These are phyloP conservation scores for Leucoagaricus sp. DNA, from an alignment of 1,284 basidiomycete species.

Conservation along the genomic window DNA sequence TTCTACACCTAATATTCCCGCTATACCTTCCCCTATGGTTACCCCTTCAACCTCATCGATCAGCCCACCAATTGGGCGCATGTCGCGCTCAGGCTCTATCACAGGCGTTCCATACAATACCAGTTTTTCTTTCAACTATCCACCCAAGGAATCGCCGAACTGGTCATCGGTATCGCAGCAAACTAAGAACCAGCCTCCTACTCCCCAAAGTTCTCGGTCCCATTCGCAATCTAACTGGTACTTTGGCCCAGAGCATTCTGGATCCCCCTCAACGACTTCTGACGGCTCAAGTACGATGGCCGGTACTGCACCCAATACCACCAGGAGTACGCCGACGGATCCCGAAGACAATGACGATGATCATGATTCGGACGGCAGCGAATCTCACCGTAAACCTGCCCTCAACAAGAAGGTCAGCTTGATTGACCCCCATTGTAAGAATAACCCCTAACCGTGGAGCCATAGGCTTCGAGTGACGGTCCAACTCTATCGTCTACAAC, in stretches of 20 bases:
- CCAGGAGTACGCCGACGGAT: conserved; percentile 22
- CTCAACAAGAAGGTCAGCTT: neutral
- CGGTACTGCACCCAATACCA: conserved; percentile 34
- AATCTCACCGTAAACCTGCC: conserved; percentile 18
- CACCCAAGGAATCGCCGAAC: conserved; percentile 19
- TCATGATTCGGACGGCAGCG: conserved; percentile 29
- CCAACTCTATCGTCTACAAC: conserved; percentile 19
- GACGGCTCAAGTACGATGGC: conserved; percentile 29
- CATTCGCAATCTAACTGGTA: conserved; percentile 26
- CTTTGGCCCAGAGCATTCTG: conserved; percentile 20
- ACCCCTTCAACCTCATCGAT: conserved; percentile 26
- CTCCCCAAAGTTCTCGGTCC: conserved; percentile 10
- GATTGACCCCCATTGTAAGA: neutral
- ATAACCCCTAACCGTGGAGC: neutral
- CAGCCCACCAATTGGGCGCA: conserved; percentile 49
- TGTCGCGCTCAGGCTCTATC: conserved; percentile 67
- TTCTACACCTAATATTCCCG: conserved; percentile 16
- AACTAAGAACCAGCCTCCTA: conserved; percentile 7
- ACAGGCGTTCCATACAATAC: conserved; percentile 51
- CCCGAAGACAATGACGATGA: conserved; percentile 25
- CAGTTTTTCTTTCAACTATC: conserved; percentile 21
- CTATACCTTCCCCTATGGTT: conserved; percentile 25
- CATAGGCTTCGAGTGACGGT: conserved; percentile 7
- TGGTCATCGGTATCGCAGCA: conserved; percentile 7
- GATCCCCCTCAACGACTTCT: conserved; percentile 30